Evolutionary conservation across 805 yeast genomes (phyloP).

Genomic region (Kockiozyma suomiensis): DNA sequence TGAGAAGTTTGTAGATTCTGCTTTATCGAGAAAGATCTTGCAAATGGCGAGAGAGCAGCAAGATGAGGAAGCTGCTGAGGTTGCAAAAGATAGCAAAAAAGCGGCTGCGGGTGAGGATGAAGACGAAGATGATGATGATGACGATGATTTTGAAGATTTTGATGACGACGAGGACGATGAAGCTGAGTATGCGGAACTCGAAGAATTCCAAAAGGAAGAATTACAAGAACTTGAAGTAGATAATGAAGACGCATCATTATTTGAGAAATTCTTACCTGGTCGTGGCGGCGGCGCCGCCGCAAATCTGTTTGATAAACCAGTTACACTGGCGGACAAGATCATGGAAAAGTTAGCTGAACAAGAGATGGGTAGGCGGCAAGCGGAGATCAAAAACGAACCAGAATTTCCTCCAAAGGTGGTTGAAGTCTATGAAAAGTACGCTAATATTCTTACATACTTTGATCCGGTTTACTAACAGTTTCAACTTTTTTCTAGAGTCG

Average conservation of each 20-base stretch:
- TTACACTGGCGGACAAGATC: constrained; percentile 80
- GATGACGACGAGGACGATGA: constrained; percentile 53
- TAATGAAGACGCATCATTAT: constrained; percentile 68
- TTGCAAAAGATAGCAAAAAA: constrained; percentile 42
- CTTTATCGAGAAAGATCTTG: constrained; percentile 79
- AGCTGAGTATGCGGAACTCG: constrained; percentile 55
- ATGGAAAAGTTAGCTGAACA: constrained; percentile 85
- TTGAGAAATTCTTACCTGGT: constrained; percentile 61
- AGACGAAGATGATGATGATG: constrained; percentile 56
- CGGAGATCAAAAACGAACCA: constrained; percentile 37
- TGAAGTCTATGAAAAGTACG: constrained; percentile 76
- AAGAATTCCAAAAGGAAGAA: constrained; percentile 56
- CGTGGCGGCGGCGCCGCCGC: constrained; percentile 30
- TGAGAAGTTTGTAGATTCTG: constrained; percentile 75
- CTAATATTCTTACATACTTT: too few relatives aligned
- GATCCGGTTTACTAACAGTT: too few relatives aligned
- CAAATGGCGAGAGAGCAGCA: constrained; percentile 92
- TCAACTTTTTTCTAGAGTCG: constrained; percentile 55
- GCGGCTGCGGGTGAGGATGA: constrained; percentile 40
- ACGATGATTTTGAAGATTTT: constrained; percentile 46
- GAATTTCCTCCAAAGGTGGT: constrained; percentile 91
- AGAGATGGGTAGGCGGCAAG: constrained; percentile 45
- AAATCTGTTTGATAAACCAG: constrained; percentile 16
- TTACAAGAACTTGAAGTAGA: constrained; percentile 20
- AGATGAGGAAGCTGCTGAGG: constrained; percentile 80